phyloP scores from a whole-genome alignment of 176 grass and related monocot species.

The Hordeum marinum region DNA sequence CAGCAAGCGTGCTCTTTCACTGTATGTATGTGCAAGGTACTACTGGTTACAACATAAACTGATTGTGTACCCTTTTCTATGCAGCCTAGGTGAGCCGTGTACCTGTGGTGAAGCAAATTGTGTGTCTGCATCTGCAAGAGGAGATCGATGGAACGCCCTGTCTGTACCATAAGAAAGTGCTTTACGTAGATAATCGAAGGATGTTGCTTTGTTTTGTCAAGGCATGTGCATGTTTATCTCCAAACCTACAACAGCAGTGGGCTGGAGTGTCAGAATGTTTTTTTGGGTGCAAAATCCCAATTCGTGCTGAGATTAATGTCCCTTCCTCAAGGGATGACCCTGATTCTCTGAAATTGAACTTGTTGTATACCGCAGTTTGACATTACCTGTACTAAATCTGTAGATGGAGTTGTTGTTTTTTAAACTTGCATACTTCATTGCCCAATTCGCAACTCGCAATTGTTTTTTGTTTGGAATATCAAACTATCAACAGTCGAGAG shows the following conservation, averaged over 20 bases:
- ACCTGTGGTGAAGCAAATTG: not conserved
- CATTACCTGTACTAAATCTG: too few relatives aligned
- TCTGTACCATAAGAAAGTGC: not conserved
- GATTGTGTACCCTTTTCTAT: not conserved
- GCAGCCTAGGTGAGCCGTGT: not conserved
- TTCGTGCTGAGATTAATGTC: too few relatives aligned
- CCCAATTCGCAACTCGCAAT: too few relatives aligned
- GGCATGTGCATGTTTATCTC: not conserved
- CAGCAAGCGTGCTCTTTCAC: not conserved
- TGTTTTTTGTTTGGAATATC: too few relatives aligned
- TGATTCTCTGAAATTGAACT: not conserved
- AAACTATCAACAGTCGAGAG: too few relatives aligned
- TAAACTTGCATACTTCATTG: too few relatives aligned
- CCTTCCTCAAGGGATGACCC: too few relatives aligned
- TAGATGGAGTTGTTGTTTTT: too few relatives aligned
- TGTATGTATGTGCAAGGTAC: not conserved
- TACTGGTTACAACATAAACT: conserved; percentile 2
- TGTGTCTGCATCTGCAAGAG: not conserved
- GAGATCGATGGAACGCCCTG: not conserved
- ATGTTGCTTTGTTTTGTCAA: conserved; percentile 13
- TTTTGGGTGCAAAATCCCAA: not conserved
- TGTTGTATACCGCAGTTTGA: too few relatives aligned
- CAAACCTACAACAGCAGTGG: not conserved
- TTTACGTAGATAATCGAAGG: not conserved
- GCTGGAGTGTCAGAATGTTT: not conserved